phyloP scores from a whole-genome alignment of 2,329 filamentous ascomycete species.

The Penicillium aurantiogriseum region DNA sequence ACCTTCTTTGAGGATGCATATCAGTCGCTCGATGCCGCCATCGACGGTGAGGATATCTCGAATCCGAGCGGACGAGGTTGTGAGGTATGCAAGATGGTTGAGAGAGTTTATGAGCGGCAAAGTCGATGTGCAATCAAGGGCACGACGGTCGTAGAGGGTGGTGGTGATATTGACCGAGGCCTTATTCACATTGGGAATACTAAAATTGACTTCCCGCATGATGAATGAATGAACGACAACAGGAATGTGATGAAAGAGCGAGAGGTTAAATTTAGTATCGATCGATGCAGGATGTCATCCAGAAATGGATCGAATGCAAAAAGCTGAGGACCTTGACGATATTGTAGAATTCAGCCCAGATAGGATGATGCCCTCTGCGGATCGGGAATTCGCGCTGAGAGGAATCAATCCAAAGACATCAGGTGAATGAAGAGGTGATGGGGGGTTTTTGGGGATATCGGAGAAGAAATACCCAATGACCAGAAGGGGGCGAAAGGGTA shows the following conservation, averaged over 20 bases:
- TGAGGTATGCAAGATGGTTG: slow-evolving; percentile 97
- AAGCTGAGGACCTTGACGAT: slow-evolving; percentile 21
- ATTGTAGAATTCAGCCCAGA: slow-evolving; percentile 15
- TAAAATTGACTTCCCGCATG: slow-evolving; percentile 99
- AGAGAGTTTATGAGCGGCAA: slow-evolving; percentile 97
- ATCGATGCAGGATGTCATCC: slow-evolving; percentile 8
- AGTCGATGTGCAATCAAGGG: slow-evolving; percentile 96
- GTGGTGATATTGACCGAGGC: slow-evolving; percentile 98
- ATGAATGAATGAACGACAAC: slow-evolving; percentile 44
- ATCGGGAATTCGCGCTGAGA: slow-evolving; percentile 11
- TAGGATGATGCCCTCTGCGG: slow-evolving; percentile 13
- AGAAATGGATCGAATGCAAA: slow-evolving; percentile 8
- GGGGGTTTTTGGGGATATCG: background rate
- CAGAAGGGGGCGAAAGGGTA: slow-evolving; percentile 12
- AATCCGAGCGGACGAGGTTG: slow-evolving; percentile 94
- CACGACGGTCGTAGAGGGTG: slow-evolving; percentile 93
- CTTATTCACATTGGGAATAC: slow-evolving; percentile 99
- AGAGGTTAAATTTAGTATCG: slow-evolving; percentile 4
- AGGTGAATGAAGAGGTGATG: slow-evolving; percentile 11
- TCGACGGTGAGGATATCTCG: slow-evolving; percentile 97
- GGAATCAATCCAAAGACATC: slow-evolving; percentile 22
- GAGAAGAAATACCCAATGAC: slow-evolving; percentile 2
- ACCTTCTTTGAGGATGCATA: slow-evolving; percentile 97
- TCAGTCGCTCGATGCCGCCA: slow-evolving; percentile 92
- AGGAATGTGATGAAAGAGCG: background rate